Evolutionary conservation across 768 basidiomycete genomes (phyloP).

Genomic region (Cubamyces sp.): DNA sequence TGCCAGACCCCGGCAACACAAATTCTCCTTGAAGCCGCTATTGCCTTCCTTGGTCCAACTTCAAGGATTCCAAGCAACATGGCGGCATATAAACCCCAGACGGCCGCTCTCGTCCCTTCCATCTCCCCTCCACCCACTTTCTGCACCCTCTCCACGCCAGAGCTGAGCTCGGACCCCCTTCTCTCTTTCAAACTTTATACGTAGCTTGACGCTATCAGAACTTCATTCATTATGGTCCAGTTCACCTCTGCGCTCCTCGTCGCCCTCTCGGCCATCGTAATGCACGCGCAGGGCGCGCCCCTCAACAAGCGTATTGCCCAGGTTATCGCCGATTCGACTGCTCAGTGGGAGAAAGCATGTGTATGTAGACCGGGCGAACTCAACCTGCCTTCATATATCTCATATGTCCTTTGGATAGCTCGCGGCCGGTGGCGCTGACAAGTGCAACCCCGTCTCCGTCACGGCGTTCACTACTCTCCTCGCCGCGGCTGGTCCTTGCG

Average conservation of each 20-base stretch:
- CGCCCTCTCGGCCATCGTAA: conserved; percentile 34
- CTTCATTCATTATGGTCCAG: conserved; percentile 33
- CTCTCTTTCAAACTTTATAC: conserved; percentile 6
- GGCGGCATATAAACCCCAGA: conserved; percentile 6
- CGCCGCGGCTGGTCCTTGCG: conserved; percentile 46
- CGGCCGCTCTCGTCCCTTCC: neutral
- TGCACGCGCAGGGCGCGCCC: conserved; percentile 34
- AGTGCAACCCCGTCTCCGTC: conserved; percentile 62
- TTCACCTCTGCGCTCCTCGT: conserved; percentile 41
- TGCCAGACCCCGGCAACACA: too few species aligned
- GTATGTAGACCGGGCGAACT: conserved; percentile 37
- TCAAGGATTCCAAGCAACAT: neutral
- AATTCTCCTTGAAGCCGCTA: neutral
- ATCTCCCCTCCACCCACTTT: neutral
- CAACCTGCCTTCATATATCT: neutral
- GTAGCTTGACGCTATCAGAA: conserved; percentile 19
- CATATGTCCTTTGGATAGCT: conserved; percentile 37
- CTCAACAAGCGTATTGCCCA: conserved; percentile 53
- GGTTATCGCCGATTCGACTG: conserved; percentile 49
- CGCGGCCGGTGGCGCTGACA: conserved; percentile 56
- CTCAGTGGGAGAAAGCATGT: conserved; percentile 56
- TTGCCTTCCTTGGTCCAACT: neutral
- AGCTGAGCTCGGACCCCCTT: conserved; percentile 19
- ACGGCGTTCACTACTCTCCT: conserved; percentile 61
- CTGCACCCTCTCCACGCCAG: conserved; percentile 14